These are phyloP conservation scores for Myochromella boudieri DNA, from an alignment of 768 basidiomycete genomes.

Conservation along the genomic window DNA sequence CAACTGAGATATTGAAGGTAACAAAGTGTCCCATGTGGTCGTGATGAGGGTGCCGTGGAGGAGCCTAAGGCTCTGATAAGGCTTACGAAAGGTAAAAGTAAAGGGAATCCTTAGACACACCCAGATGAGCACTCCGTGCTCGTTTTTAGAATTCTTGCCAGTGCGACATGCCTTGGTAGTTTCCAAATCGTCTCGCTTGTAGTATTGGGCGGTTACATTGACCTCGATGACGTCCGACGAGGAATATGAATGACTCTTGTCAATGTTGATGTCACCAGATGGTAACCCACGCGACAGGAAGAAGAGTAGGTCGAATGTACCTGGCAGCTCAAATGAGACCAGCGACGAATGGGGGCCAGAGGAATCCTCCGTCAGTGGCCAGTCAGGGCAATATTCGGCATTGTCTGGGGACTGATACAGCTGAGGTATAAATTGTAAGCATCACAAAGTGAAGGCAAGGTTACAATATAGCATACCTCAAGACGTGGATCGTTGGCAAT, in stretches of 20 bases:
- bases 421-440: not conserved
- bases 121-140: slow-evolving; percentile 3
- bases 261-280: not conserved
- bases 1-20: slow-evolving; percentile 2
- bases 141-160: not conserved
- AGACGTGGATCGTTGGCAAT: not conserved
- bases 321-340: slow-evolving; percentile 1
- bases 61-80: not conserved
- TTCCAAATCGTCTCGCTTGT: not conserved
- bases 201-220: slow-evolving; percentile 4
- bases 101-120: not conserved
- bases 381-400: not conserved
- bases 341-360: not conserved
- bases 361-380: not conserved
- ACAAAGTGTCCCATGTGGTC: not conserved
- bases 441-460: not conserved
- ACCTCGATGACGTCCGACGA: not conserved
- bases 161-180: not conserved
- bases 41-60: not conserved
- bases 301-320: slow-evolving; percentile 1
- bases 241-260: not conserved
- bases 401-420: not conserved
- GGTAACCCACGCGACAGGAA: not conserved
- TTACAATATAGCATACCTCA: not conserved
- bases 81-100: not conserved